These are phyloP conservation scores for Lecanicillium sp. DNA, from an alignment of 2,329 filamentous ascomycete genomes.

Conservation along the genomic window DNA sequence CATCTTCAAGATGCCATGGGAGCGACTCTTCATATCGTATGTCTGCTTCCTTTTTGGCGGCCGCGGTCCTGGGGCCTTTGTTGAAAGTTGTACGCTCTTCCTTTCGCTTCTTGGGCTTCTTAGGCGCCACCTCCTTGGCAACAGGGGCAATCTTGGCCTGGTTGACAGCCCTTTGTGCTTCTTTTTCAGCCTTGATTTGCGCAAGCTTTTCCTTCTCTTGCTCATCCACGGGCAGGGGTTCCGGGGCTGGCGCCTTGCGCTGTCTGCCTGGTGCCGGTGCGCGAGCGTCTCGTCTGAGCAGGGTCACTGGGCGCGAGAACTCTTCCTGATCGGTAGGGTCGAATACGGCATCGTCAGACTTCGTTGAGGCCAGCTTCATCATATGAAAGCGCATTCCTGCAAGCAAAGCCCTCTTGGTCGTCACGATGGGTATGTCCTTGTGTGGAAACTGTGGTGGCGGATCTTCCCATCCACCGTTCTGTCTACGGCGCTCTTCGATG, in stretches of 20 bases:
- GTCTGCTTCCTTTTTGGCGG: constrained; percentile 66
- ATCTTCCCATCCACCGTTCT: constrained; percentile 54
- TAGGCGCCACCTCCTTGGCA: constrained; percentile 49
- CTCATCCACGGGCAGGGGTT: constrained; percentile 42
- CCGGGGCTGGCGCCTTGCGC: constrained; percentile 52
- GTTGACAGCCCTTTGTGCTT: constrained; percentile 80
- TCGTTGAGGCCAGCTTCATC: constrained; percentile 66
- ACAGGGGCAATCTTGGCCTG: constrained; percentile 90
- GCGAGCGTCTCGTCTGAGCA: constrained; percentile 83
- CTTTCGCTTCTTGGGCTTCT: constrained; percentile 58
- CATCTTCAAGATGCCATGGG: constrained; percentile 95
- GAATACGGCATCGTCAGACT: constrained; percentile 52
- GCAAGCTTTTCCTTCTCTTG: constrained; percentile 60
- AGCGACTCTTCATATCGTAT: constrained; percentile 90
- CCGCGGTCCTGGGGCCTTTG: constrained; percentile 71
- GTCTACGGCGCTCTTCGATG: constrained; percentile 37
- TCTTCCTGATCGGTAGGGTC: constrained; percentile 66
- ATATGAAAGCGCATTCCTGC: constrained; percentile 81
- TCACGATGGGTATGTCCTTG: constrained; percentile 61
- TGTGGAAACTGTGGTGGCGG: constrained; percentile 44
- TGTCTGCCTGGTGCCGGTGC: constrained; percentile 58
- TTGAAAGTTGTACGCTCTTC: constrained; percentile 84
- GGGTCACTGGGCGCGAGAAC: constrained; percentile 79
- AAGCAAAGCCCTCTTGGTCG: constrained; percentile 73
- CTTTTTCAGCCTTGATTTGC: constrained; percentile 69